Base-by-base conservation (phyloP, 139 green algal species). In the Chlamydomonas incerta region DNA sequence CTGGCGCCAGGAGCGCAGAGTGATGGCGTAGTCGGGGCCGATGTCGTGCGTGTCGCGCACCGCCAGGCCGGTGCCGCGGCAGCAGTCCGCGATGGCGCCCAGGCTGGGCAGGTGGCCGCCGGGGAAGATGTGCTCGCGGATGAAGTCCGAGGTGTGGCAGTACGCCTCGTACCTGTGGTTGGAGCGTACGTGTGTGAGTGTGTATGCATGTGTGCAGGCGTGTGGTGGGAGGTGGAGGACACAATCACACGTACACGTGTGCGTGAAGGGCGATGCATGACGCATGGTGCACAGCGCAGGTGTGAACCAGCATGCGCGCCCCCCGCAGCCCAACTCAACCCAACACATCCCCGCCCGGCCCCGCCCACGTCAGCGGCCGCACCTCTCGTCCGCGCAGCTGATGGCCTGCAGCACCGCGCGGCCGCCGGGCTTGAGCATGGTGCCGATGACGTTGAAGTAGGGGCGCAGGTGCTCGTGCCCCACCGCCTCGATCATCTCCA, bases 401-500 rank as follows among this genome's bases (percentile, higher is more conserved):
- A 92, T 92, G 62, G 84, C 96, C 93, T 99, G 96, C 57, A 98
- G 93, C 5, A 94, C 93, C 1, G 90, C 93, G 41, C 81, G 92
- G 58, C 96, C 96, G 1, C 95, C 95, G 3, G 92, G 94, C 87
- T 96, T 96, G 24, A 99, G 91, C 87, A 94, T 88, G 41, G 75
- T 75, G 24, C 90, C 85, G 47, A 99, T 93, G 28, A 82, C 83
- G 50, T 17, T 34, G 83, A 99, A 99, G 94, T 97, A 99, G 15
- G 84, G 88, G 9, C 65, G 31, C 58, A 99, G 90, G 89, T 98
- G 93, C 87, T 99, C 97, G 84, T 99, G 96, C 13, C 97, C 97
- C 63, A 99, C 97, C 0, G 97, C 97, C 92, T 99, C 97, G 55
- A 99, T 97, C 97, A 99, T 99, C 92, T 99, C 97, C 81, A 96